Evolutionary conservation across 352 stramenopile genomes (phyloP), one percentile per base, ranked within the genome.

Genomic region (Paralagenidium karlingii): DNA sequence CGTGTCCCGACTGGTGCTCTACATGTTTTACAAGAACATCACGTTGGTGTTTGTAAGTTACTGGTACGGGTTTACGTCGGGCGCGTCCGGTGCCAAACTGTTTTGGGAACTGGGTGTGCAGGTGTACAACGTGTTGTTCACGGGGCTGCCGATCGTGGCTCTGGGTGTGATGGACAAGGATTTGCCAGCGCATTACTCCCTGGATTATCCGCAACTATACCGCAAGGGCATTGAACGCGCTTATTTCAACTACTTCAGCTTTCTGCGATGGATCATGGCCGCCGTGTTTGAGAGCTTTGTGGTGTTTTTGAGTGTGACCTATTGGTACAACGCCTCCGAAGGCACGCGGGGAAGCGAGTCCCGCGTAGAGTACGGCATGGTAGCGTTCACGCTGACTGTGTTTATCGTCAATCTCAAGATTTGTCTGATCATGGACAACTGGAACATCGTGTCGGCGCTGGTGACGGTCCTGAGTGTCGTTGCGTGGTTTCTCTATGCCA

Each of bases 1-100:
- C 24, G 85, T 93, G 40, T 89, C 82, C 24, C 92, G 92, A 43
- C 51, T 96, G 10, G 70, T 96, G 15, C 51, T 89, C 24, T 96
- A 95, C 61, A 92, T 88, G 55, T 96, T 96, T 51, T 96, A 94
- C 67, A 97, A 97, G 57, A 96, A 96, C 63, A 88, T 94, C 37
- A 84, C 89, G 11, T 63, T 96, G 13, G 82, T 94, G 31, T 43
- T 96, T 12, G 63, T 62, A 12, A 74, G 94, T 50, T 96, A 94
- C 55, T 92, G 68, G 63, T 95, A 94, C 53, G 89, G 81, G 29
- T 82, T 96, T 30, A 89, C 90, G 43, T 96, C 82, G 11, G 90
- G 90, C 24, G 93, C 94, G 7, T 97, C 85, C 7, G 93, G 71
- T 1, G 82, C 68, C 16, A 89, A 84, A 40, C 61, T 84, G 46